phyloP scores from a whole-genome alignment of 768 basidiomycete genomes.

The Pleurotus tuoliensis region DNA sequence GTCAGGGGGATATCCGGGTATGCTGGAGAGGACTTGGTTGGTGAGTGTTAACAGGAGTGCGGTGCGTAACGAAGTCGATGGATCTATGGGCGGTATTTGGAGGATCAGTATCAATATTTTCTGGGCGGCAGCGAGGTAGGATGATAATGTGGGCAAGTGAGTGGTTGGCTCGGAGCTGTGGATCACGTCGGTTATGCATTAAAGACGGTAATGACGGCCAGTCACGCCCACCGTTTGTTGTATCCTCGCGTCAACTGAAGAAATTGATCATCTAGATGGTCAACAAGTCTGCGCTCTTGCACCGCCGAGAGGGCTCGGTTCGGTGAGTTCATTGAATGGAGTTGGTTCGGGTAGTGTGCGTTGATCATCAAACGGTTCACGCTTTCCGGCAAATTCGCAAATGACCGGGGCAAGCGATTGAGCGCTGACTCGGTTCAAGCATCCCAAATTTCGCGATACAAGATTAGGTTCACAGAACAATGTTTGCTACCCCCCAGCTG shows the following conservation, averaged over 20 bases:
- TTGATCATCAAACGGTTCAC: no score
- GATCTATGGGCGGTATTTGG: constrained; percentile 71
- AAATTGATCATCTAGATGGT: constrained; percentile 63
- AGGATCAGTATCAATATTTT: constrained; percentile 58
- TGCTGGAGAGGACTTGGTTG: constrained; percentile 56
- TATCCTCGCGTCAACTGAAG: constrained; percentile 62
- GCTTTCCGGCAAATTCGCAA: no score
- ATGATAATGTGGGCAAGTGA: constrained; percentile 49
- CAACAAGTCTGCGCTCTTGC: constrained; percentile 64
- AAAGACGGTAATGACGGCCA: not conserved
- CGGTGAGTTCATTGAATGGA: no score
- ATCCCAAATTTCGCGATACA: no score
- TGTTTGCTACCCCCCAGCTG: no score
- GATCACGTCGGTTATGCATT: not conserved
- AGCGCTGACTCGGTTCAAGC: no score
- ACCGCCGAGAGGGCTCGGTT: constrained; percentile 35
- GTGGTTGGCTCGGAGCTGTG: constrained; percentile 47
- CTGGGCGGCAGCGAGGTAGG: constrained; percentile 58
- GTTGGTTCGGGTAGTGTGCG: no score
- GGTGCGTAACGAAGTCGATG: constrained; percentile 63
- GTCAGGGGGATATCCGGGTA: constrained; percentile 57
- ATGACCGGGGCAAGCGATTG: no score
- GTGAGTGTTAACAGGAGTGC: constrained; percentile 70
- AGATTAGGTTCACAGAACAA: no score
- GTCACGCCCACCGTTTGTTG: constrained; percentile 64